Evolutionary conservation across 805 yeast species (phyloP), one percentile per base, ranked within the genome.

Genomic region (Ogataea naganishii): DNA sequence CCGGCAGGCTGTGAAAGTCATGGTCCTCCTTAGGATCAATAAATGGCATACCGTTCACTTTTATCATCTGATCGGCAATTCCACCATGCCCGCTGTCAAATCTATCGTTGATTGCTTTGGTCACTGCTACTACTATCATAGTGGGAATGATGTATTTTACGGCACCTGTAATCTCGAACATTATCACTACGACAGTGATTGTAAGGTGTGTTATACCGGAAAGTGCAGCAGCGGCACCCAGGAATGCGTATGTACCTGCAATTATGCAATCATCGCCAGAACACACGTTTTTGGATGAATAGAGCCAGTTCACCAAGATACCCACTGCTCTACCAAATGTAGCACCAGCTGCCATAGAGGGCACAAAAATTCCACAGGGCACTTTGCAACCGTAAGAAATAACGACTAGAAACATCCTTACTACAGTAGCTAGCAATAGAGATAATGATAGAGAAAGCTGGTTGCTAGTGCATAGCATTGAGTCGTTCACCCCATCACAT

Each of bases 341-440:
- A 0, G 97, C 96, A 14, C 98, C 98, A 2, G 86, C 81, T 0
- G 95, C 88, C 94, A 92, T 84, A 2, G 95, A 82, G 3, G 98
- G 98, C 31, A 92, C 94, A 56, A 92, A 80, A 5, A 89, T 84
- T 11, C 98, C 98, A n/a, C 96, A 94, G 0, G 98, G 98, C 1
- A 89, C 88, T 54, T 80, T 85, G 38, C 86, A 77, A 3, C 96
- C 96, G 51, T 94, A 92, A 0, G 97, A 80, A 11, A 92, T 64
- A 17, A 86, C 70, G 17, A 92, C 83, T 29, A 92, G 64, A 0
- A 66, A 39, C 60, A 78, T 72, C 33, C 98, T 64, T 4, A 84
- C 56, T 0, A 75, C 39, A 0, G 95, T 80, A 0, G 96, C 96
- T 67, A 1, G 65, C 39, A 4, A 82, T 44, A 3, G 73, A 54